Base-by-base conservation (phyloP, 2,329 filamentous ascomycete genomes). In the Fusarium siculi region DNA sequence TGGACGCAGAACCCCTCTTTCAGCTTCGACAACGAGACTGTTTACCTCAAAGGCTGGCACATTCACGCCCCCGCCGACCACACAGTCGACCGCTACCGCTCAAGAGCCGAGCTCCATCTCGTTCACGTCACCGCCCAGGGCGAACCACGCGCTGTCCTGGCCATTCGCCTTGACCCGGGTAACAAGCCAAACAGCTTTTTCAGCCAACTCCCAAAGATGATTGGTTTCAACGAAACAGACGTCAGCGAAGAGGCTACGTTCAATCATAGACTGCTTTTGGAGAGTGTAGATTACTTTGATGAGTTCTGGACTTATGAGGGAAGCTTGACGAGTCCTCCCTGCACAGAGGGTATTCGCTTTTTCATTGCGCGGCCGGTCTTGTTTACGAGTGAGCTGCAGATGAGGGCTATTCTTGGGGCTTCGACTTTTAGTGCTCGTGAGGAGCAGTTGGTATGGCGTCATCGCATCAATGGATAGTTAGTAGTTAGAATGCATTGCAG, bases 231-330 rank as follows among this genome's bases (percentile, higher is more conserved):
- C 15, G 66, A 75, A 2, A 69, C 67, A 0, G 58, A 73, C 2
- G 40, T 49, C 0, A 49, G 40, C 0, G 39, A 73, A 7, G 53
- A 63, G 37, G 6, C 32, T 18, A 61, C 60, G 0, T 32, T 75
- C 0, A 66, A 75, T 4, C 73, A 72, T 4, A 54, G 12, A 0
- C n/a, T 72, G 3, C 54, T 70, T 9, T n/a, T 75, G 3, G 63
- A 68, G n/a, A 72, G 70, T 18, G 73, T 72, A 0, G 28, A 66
- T 16, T 56, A 54, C 5, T 75, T 75, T 55, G 72, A 75, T 9
- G 73, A 75, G 42, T 75, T 75, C 4, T 75, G 73, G 73, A 74
- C 73, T 5, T 75, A 75, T 28, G 54, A 75, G 44, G 73, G 73
- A 0, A 75, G 73, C 16, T 53, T 75, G 70, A 75, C 73, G 7